These are phyloP conservation scores for Dimocarpus longan DNA, from an alignment of 345 rosid species.

Conservation along the genomic window DNA sequence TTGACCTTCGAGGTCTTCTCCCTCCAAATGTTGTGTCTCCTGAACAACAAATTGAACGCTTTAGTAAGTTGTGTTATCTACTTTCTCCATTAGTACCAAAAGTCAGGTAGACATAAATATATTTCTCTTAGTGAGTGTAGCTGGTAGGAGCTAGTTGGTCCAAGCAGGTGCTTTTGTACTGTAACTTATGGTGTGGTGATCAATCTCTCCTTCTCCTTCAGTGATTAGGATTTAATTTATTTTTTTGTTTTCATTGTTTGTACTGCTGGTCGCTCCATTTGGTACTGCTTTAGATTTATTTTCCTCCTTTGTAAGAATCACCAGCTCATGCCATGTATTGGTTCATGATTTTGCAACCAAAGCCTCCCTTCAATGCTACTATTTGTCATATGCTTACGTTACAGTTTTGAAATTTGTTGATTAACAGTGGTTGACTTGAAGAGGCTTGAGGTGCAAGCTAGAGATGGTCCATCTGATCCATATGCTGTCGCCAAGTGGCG, in stretches of 20 bases:
- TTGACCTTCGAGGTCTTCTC: conserved; percentile 94
- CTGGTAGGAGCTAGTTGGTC: background rate
- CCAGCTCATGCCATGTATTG: background rate
- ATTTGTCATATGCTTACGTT: background rate
- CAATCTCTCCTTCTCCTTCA: background rate
- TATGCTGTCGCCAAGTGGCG: conserved; percentile 95
- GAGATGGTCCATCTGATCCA: conserved; percentile 96
- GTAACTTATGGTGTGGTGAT: background rate
- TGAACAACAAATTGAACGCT: conserved; percentile 88
- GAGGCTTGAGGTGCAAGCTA: conserved; percentile 88
- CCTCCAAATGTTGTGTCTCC: conserved; percentile 89
- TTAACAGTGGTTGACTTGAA: conserved; percentile 82
- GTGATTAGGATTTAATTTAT: background rate
- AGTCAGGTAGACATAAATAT: no score
- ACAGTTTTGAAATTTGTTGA: conserved; percentile 15
- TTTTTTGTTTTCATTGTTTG: background rate
- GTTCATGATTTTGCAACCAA: background rate
- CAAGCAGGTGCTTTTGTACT: background rate
- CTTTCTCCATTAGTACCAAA: background rate
- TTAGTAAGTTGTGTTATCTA: conserved; percentile 50
- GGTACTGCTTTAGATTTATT: background rate
- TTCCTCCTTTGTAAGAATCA: background rate
- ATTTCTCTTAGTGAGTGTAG: background rate
- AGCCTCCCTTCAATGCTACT: background rate
- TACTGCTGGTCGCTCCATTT: background rate